Percentiles rank a stretch among this genome's conserved stretches.
Evolutionary conservation across 805 yeast species (phyloP).

Genomic region (Pichia phayaonensis): DNA sequence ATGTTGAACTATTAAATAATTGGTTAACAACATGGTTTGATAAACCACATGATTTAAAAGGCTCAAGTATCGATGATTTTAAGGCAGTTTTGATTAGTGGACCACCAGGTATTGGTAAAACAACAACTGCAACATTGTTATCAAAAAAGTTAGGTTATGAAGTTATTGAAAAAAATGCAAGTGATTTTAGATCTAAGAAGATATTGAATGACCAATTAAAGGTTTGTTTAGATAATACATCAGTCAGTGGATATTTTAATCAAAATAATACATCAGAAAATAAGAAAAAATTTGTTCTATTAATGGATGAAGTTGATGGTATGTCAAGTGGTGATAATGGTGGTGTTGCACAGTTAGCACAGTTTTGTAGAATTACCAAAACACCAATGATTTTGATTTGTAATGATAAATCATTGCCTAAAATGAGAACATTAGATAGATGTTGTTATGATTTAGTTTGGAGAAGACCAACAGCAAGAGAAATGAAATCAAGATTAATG

Average conservation of each 20-base stretch:
- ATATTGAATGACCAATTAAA: conserved; percentile 62
- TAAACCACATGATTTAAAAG: conserved; percentile 40
- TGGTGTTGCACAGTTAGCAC: conserved; percentile 92
- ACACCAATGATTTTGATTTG: conserved; percentile 91
- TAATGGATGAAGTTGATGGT: conserved; percentile 99
- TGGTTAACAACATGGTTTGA: conserved; percentile 81
- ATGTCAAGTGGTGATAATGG: conserved; percentile 99
- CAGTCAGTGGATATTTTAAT: conserved; percentile 71
- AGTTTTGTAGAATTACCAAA: conserved; percentile 73
- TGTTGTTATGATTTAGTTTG: conserved; percentile 74
- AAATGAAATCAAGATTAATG: conserved; percentile 77
- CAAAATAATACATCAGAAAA: conserved; percentile 11
- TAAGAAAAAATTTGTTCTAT: conserved; percentile 60
- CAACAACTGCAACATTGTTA: conserved; percentile 72
- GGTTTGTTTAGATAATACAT: conserved; percentile 69
- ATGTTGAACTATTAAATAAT: conserved; percentile 50
- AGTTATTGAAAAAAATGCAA: conserved; percentile 70
- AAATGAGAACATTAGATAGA: conserved; percentile 92
- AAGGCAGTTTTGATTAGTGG: conserved; percentile 85
- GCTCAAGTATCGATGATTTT: conserved; percentile 58
- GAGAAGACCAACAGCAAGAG: conserved; percentile 79
- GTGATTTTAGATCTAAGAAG: conserved; percentile 84
- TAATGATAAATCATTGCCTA: conserved; percentile 86
- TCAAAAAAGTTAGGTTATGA: conserved; percentile 67
- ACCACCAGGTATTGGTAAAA: conserved; percentile 83